These are phyloP conservation scores for Phytophthora vignae DNA, from an alignment of 352 stramenopile genomes.

Conservation along the genomic window DNA sequence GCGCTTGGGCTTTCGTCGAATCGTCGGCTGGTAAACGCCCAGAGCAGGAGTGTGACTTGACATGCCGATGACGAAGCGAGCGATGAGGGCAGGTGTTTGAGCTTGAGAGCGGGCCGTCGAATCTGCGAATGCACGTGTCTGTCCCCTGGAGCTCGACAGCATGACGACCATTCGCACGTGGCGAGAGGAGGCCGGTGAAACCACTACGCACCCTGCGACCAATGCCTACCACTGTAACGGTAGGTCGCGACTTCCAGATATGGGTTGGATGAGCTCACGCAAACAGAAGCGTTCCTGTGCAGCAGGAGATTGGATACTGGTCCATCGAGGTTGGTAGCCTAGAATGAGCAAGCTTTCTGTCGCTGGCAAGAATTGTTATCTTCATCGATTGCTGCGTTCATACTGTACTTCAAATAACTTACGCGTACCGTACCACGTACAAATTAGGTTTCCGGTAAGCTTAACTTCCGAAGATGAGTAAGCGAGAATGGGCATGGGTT, in stretches of 20 bases:
- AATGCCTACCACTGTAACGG: too few species aligned
- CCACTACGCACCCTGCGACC: background rate
- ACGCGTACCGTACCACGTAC: background rate
- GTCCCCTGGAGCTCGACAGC: background rate
- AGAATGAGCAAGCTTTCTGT: too few species aligned
- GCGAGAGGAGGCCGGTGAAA: background rate
- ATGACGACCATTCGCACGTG: background rate
- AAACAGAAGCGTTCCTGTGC: too few species aligned
- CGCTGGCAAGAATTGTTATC: too few species aligned
- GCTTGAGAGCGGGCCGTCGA: background rate
- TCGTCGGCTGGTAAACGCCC: constrained; percentile 9
- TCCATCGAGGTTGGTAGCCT: too few species aligned
- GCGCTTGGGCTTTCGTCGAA: background rate
- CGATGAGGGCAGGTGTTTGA: background rate
- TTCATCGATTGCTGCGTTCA: background rate
- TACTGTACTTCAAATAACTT: background rate
- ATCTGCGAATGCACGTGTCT: background rate
- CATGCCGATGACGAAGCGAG: background rate
- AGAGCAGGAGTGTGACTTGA: background rate
- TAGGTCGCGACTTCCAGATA: too few species aligned
- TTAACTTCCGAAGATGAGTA: too few species aligned
- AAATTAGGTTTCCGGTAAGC: too few species aligned
- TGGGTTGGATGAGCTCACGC: too few species aligned
- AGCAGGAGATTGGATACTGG: too few species aligned
- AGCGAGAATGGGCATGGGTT: too few species aligned